A percentile compares a stretch with the other conserved stretches of the same genome.
These are phyloP conservation scores for Suillus variegatus DNA, from an alignment of 768 basidiomycete species.

Conservation along the genomic window DNA sequence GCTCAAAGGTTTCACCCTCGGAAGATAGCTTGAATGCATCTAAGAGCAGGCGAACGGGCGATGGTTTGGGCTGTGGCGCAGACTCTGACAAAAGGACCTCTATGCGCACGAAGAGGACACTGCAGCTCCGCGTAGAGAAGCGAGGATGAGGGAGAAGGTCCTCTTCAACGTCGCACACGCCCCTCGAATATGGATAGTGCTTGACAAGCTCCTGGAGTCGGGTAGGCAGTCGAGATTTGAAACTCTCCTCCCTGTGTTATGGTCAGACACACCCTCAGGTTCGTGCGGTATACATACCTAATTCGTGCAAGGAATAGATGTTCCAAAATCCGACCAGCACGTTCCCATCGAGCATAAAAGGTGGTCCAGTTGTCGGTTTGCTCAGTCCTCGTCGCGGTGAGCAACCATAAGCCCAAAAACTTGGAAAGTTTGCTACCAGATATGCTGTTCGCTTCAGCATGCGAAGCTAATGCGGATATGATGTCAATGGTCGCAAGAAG, in stretches of 20 bases:
- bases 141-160: conserved; percentile 61
- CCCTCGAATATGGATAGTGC: conserved; percentile 60
- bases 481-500: conserved; percentile 59
- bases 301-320: conserved; percentile 75
- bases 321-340: conserved; percentile 69
- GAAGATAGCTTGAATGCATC: conserved; percentile 56
- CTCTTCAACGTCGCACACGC: conserved; percentile 32
- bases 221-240: conserved; percentile 57
- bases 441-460: conserved; percentile 69
- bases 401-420: conserved; percentile 72
- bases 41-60: conserved; percentile 59
- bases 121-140: conserved; percentile 64
- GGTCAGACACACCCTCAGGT: background rate
- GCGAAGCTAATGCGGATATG: conserved; percentile 69
- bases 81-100: conserved; percentile 50
- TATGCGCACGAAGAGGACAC: conserved; percentile 68
- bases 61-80: conserved; percentile 41
- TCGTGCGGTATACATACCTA: conserved; percentile 44
- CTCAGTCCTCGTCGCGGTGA: conserved; percentile 49
- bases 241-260: conserved; percentile 55
- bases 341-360: conserved; percentile 79
- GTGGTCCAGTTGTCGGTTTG: conserved; percentile 57
- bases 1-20: conserved; percentile 36
- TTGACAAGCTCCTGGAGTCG: conserved; percentile 72
- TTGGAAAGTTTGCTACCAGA: conserved; percentile 80